Percentiles rank a stretch among this genome's conserved stretches.
phyloP scores from a whole-genome alignment of 2,329 filamentous ascomycete species.

The Pseudopyrenochaeta lycopersici region DNA sequence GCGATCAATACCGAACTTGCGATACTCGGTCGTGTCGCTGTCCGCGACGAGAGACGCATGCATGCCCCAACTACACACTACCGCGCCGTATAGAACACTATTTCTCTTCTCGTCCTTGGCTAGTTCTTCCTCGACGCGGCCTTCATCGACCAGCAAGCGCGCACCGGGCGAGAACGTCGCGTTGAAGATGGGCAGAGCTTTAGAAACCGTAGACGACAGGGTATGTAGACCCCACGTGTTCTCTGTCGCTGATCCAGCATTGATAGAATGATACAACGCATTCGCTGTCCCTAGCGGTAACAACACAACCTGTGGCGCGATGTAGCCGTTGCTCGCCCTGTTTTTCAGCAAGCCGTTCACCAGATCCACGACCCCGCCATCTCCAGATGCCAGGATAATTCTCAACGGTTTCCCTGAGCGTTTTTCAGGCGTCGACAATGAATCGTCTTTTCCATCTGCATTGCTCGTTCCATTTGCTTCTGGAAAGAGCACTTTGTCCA shows the following conservation, averaged over 20 bases:
- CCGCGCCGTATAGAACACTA: slow-evolving; percentile 69
- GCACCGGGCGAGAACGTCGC: slow-evolving; percentile 57
- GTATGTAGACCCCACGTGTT: slow-evolving; percentile 53
- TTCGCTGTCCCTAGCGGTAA: slow-evolving; percentile 63
- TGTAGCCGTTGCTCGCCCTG: slow-evolving; percentile 29
- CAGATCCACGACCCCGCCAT: slow-evolving; percentile 85
- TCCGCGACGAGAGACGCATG: slow-evolving; percentile 90
- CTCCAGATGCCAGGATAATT: slow-evolving; percentile 83
- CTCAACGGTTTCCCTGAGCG: slow-evolving; percentile 51
- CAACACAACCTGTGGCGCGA: slow-evolving; percentile 65
- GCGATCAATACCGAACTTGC: slow-evolving; percentile 76
- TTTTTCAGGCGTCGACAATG: background rate
- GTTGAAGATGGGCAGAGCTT: slow-evolving; percentile 54
- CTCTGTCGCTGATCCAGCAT: slow-evolving; percentile 46
- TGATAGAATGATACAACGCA: slow-evolving; percentile 58
- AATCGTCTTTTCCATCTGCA: background rate
- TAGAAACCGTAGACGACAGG: slow-evolving; percentile 45
- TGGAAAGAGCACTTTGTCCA: slow-evolving; percentile 59
- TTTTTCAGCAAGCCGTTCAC: slow-evolving; percentile 70
- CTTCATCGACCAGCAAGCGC: slow-evolving; percentile 54
- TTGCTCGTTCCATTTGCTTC: slow-evolving; percentile 51
- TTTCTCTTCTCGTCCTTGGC: slow-evolving; percentile 30
- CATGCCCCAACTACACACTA: slow-evolving; percentile 90
- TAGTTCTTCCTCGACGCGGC: slow-evolving; percentile 52
- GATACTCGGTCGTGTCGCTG: slow-evolving; percentile 84